phyloP scores from a whole-genome alignment of 2,329 filamentous ascomycete species.

The Rhexocercosporidium sp. region DNA sequence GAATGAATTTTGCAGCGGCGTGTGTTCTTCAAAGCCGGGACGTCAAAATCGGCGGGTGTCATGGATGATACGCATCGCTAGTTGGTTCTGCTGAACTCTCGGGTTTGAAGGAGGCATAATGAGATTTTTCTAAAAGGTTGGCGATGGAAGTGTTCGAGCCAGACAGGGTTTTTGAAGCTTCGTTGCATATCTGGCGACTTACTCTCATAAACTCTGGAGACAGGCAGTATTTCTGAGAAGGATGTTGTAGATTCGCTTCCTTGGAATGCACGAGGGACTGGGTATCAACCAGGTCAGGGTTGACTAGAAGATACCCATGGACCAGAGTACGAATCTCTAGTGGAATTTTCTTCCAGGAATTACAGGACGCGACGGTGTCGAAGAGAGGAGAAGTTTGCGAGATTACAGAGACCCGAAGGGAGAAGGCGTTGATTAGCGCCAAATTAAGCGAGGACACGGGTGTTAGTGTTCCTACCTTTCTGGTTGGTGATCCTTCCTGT shows the following conservation, averaged over 20 bases:
- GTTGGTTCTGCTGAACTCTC: background rate
- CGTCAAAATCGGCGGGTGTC: background rate
- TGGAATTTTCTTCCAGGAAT: background rate
- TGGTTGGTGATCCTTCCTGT: too few species aligned
- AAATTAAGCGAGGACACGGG: too few species aligned
- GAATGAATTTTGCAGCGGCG: background rate
- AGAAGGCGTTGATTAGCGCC: too few species aligned
- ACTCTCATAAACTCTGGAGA: background rate
- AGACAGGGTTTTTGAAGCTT: background rate
- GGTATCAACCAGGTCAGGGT: background rate
- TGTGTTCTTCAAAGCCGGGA: background rate
- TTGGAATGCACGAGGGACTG: background rate
- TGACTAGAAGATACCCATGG: conserved; percentile 9
- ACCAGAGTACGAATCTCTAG: background rate
- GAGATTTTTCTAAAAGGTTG: background rate
- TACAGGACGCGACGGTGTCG: too few species aligned
- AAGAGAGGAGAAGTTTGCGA: too few species aligned
- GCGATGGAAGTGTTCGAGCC: background rate
- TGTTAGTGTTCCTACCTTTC: too few species aligned
- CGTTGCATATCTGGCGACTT: background rate
- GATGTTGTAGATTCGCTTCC: background rate
- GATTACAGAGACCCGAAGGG: too few species aligned
- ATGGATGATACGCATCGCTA: background rate
- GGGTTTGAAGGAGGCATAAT: background rate
- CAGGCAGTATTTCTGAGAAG: background rate